These are phyloP conservation scores for Metschnikowia gelsemii DNA, from an alignment of 805 yeast species.

Conservation along the genomic window DNA sequence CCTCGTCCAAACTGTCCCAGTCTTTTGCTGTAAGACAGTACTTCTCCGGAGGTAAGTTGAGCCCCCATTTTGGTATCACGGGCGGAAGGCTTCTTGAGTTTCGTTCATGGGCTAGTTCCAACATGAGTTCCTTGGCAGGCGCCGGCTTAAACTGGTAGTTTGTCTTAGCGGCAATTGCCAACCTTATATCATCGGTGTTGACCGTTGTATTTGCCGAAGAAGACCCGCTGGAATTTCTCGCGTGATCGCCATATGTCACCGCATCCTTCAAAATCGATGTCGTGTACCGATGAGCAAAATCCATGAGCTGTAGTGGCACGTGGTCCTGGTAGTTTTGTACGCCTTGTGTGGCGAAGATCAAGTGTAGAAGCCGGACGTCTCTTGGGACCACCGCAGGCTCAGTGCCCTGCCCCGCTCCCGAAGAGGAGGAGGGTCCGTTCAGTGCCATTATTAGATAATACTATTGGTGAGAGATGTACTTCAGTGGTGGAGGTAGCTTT, in stretches of 20 bases:
- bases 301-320: constrained; percentile 94
- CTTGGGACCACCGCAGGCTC: constrained; percentile 56
- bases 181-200: constrained; percentile 84
- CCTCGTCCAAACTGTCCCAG: constrained; percentile 49
- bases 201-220: constrained; percentile 41
- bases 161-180: constrained; percentile 93
- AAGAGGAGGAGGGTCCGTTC: constrained; percentile 11
- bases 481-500: not conserved
- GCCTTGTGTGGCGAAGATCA: constrained; percentile 91
- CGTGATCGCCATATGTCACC: constrained; percentile 81
- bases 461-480: not conserved
- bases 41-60: constrained; percentile 95
- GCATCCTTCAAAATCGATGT: constrained; percentile 87
- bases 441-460: constrained; percentile 6
- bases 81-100: constrained; percentile 89
- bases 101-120: constrained; percentile 90
- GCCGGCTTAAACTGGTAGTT: constrained; percentile 92
- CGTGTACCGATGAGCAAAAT: constrained; percentile 90
- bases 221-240: constrained; percentile 40
- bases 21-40: constrained; percentile 85
- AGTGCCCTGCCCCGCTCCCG: constrained; percentile 12
- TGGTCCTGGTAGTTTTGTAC: constrained; percentile 91
- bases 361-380: constrained; percentile 85
- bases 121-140: constrained; percentile 86
- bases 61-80: constrained; percentile 86